Conservation (phyloP, 2,329 filamentous ascomycete species). For the Fusarium redolens region DNA sequence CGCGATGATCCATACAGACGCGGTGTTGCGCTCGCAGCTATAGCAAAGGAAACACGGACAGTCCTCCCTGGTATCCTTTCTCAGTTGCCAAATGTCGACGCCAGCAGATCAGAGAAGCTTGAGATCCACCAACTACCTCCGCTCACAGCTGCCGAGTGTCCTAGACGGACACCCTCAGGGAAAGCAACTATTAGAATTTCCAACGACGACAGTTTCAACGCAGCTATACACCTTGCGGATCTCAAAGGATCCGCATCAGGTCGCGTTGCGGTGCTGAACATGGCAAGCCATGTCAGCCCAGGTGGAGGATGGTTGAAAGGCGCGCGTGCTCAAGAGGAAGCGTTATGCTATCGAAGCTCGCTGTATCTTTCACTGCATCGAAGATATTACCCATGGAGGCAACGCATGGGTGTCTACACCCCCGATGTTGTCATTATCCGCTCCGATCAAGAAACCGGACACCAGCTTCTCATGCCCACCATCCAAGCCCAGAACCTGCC, state of each 20-base stretch:
- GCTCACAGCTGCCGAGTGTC: conserved; percentile 57
- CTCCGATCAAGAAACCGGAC: conserved; percentile 57
- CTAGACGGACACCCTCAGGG: conserved; percentile 49
- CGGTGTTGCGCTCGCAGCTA: conserved; percentile 50
- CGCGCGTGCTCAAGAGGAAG: conserved; percentile 75
- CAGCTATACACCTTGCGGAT: conserved; percentile 57
- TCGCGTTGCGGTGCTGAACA: conserved; percentile 71
- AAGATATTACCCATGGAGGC: conserved; percentile 64
- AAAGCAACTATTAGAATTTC: conserved; percentile 59
- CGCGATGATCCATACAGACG: conserved; percentile 36
- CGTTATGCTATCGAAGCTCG: conserved; percentile 72
- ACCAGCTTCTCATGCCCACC: conserved; percentile 57
- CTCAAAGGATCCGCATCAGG: conserved; percentile 43
- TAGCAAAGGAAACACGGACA: conserved; percentile 60
- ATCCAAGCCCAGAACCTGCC: conserved; percentile 53
- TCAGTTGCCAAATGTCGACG: conserved; percentile 54
- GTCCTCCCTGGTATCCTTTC: conserved; percentile 60
- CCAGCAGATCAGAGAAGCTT: conserved; percentile 53
- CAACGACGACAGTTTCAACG: conserved; percentile 68
- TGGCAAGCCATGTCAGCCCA: conserved; percentile 67
- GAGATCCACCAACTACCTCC: conserved; percentile 43
- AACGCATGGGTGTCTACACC: conserved; percentile 66
- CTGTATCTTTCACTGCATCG: conserved; percentile 60
- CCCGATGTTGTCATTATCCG: conserved; percentile 70
- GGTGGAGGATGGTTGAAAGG: conserved; percentile 75